Evolutionary conservation across 2,329 filamentous ascomycete species (phyloP), one percentile per base, ranked within the genome.

Genomic region (Phoma sp.): DNA sequence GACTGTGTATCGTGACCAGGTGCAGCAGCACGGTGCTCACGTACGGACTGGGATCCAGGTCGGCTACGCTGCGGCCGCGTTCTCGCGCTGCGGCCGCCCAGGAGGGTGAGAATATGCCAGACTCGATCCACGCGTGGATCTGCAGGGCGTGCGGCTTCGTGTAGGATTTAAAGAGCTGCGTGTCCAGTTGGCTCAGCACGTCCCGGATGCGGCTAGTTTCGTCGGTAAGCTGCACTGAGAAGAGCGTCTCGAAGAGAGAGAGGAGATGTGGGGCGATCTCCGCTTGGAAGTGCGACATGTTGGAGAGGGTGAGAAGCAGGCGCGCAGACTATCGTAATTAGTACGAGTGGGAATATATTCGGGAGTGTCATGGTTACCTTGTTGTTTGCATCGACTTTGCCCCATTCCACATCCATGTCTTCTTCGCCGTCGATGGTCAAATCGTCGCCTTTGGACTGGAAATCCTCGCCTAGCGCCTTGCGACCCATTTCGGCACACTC

Each of bases 201-300:
- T 98, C 92, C 49, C 89, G 88, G 69, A 99, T 93, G 0, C 91
- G 95, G 74, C 93, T 93, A 50, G 88, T 89, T 76, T 99, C 95
- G 59, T 97, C 93, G 1, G 92, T 96, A 55, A 99, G 84, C 70
- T 96, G 96, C 59, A 98, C 91, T 1, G 91, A 92, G 76, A 99
- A 99, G 49, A 91, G 86, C 42, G 91, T 92, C 73, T 99, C 95
- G 68, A 98, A 99, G 69, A 95, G 90, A 4, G 89, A 85, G 71
- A 96, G 91, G n/a, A 99, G 84, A 63, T 88, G 87, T 0, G 93
- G 93, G 1, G 98, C 90, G 26, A 93, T 85, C 58, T 95, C 87
- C 20, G 87, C 83, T 53, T 92, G 89, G 30, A 99, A 85, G 20
- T 89, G 84, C 68, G 93, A 89, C 55, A 99, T 86, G 73, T 99